Evolutionary conservation across 2,329 filamentous ascomycete genomes (phyloP), one percentile per base, ranked within the genome.

Genomic region (Monilinia fructicola): DNA sequence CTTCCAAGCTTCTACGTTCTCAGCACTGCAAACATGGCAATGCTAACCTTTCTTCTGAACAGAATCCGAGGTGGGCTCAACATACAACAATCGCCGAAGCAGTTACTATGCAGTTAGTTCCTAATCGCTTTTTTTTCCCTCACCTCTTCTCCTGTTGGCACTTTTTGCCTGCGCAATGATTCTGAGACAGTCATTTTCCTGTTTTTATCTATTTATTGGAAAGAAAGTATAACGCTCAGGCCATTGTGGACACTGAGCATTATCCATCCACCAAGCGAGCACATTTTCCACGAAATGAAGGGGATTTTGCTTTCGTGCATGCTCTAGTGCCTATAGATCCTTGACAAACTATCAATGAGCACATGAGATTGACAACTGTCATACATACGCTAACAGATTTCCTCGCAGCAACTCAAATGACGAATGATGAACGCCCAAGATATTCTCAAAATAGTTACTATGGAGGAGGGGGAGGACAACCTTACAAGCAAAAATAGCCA

Each of bases 31-130:
- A 11, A 21, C 42, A 2, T 52, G 31, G 44, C 50, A 66, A 61
- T 60, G 58, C 71, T 73, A 56, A 72, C 66, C 61, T 54, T 70
- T 79, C 75, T 64, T 78, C 77, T 69, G 74, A 46, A 65, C 66
- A 73, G 71, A 70, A 42, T 70, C 80, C 78, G 78, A 74, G 72
- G 68, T 64, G 67, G 72, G 70, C 61, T 71, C 73, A 46, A 71
- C 67, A 53, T 72, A 71, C 67, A 46, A 46, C 40, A 89, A 84
- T 73, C 82, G 86, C 70, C 83, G 88, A 73, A 87, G 80, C 76
- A 90, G 87, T 75, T 86, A 85, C 71, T 84, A 83, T 73, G 81
- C 79, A 74, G 79, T 81, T 78, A 68, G 74, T 70, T 46, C n/a
- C 58, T 54, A 35, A 67, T 54, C 12, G 56, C 69, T 67, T 50